Conservation (phyloP, 768 basidiomycete genomes). For the Boletus patriciae region DNA sequence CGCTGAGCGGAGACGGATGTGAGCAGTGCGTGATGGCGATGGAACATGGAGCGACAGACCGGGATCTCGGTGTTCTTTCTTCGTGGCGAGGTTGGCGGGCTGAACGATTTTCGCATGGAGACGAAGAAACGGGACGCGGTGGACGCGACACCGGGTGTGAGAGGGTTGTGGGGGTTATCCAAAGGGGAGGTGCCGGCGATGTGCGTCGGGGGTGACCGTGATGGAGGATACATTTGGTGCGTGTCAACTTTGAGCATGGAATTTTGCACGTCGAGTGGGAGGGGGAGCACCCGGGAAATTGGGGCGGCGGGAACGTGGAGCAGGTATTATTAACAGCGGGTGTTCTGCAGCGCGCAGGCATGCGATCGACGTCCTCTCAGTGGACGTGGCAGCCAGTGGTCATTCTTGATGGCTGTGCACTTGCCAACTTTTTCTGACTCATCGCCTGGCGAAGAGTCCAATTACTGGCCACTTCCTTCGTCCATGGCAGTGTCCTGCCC, state of each 20-base stretch:
- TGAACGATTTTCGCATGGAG: constrained; percentile 34
- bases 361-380: constrained; percentile 3
- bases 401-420: constrained; percentile 10
- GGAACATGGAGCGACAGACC: constrained; percentile 17
- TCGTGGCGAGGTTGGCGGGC: constrained; percentile 20
- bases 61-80: constrained; percentile 15
- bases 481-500: too few relatives aligned
- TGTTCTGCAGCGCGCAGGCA: constrained; percentile 4
- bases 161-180: background rate
- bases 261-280: background rate
- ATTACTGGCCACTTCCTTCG: too few relatives aligned
- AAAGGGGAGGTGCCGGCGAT: constrained; percentile 1
- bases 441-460: background rate
- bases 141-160: constrained; percentile 13
- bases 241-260: background rate
- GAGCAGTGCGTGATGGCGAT: constrained; percentile 4
- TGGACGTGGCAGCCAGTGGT: constrained; percentile 1
- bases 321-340: background rate
- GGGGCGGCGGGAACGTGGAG: constrained; percentile 2
- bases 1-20: constrained; percentile 19
- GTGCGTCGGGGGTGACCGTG: constrained; percentile 16
- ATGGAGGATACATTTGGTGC: constrained; percentile 18
- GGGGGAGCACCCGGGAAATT: background rate
- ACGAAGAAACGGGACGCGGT: constrained; percentile 31
- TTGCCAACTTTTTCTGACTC: background rate